Conservation (phyloP, 2,329 filamentous ascomycete genomes). For the Epichloe gansuensis region DNA sequence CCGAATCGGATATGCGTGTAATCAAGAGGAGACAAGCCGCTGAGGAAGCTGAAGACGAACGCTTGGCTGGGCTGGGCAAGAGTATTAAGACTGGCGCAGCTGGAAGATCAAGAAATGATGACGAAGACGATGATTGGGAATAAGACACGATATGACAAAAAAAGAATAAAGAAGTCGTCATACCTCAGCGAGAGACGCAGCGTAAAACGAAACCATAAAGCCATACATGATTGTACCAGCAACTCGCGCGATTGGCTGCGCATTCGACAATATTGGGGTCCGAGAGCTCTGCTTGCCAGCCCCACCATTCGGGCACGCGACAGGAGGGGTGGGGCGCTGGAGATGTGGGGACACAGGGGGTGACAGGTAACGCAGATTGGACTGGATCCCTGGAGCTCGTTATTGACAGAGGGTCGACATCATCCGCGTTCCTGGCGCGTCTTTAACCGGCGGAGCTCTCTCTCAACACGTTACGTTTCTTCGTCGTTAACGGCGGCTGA, state of each 20-base stretch:
- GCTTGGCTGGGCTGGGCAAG: slow-evolving; percentile 27
- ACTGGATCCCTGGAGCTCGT: not conserved
- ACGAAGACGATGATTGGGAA: slow-evolving; percentile 48
- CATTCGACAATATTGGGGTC: not conserved
- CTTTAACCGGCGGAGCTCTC: not conserved
- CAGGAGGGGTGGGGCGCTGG: not conserved
- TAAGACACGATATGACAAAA: slow-evolving; percentile 21
- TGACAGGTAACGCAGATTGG: slow-evolving; percentile 1
- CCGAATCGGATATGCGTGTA: slow-evolving; percentile 66
- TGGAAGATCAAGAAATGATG: slow-evolving; percentile 27
- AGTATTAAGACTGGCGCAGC: slow-evolving; percentile 39
- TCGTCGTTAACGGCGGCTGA: not conserved
- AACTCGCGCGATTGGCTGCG: not conserved
- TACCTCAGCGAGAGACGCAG: not conserved
- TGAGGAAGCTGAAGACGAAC: slow-evolving; percentile 48
- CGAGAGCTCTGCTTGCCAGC: not conserved
- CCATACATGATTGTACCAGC: not conserved
- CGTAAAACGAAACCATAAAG: not conserved
- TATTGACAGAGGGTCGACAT: slow-evolving; percentile 2
- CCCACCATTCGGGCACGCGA: slow-evolving; percentile 1
- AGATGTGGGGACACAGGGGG: not conserved
- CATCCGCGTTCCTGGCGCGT: slow-evolving; percentile 3
- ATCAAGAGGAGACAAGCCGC: slow-evolving; percentile 46
- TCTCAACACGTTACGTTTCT: not conserved
- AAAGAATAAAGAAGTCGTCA: not conserved